phyloP scores from a whole-genome alignment of 1,284 basidiomycete genomes.

The Singerocomus rubriflavus region DNA sequence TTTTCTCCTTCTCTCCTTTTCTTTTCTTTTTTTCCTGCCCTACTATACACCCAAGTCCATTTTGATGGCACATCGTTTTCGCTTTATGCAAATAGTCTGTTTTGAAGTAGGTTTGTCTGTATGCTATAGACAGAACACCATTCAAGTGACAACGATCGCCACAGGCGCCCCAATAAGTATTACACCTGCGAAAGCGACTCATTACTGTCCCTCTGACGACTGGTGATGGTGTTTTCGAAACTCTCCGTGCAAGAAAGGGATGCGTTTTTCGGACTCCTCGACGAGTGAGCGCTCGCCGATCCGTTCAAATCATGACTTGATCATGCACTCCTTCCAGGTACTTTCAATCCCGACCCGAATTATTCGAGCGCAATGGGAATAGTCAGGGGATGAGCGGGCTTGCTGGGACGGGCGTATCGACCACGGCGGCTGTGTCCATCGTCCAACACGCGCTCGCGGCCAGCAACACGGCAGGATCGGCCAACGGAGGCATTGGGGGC shows the following conservation, averaged over 20 bases:
- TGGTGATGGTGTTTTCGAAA: conserved; percentile 64
- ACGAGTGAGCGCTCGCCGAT: conserved; percentile 52
- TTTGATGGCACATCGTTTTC: conserved; percentile 14
- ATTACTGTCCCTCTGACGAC: background rate
- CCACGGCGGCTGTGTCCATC: conserved; percentile 41
- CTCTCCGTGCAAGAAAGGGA: conserved; percentile 65
- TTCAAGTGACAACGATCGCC: conserved; percentile 2
- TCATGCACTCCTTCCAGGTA: conserved; percentile 48
- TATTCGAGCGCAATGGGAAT: conserved; percentile 34
- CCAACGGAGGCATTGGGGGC: conserved; percentile 37
- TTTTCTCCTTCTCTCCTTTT: background rate
- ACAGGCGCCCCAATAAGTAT: background rate
- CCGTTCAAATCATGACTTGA: background rate
- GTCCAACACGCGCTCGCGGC: conserved; percentile 48
- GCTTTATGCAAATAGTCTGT: conserved; percentile 24
- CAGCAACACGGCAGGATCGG: background rate
- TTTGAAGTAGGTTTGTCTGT: conserved; percentile 28
- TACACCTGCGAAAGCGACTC: background rate
- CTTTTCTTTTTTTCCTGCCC: background rate
- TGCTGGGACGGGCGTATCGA: conserved; percentile 19
- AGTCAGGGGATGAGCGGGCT: conserved; percentile 13
- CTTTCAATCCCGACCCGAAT: conserved; percentile 71
- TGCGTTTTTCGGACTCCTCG: conserved; percentile 73
- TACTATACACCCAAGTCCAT: conserved; percentile 22
- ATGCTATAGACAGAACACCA: conserved; percentile 26